Conservation (phyloP, 1,284 basidiomycete species). For the Chalciporus piperatoides region DNA sequence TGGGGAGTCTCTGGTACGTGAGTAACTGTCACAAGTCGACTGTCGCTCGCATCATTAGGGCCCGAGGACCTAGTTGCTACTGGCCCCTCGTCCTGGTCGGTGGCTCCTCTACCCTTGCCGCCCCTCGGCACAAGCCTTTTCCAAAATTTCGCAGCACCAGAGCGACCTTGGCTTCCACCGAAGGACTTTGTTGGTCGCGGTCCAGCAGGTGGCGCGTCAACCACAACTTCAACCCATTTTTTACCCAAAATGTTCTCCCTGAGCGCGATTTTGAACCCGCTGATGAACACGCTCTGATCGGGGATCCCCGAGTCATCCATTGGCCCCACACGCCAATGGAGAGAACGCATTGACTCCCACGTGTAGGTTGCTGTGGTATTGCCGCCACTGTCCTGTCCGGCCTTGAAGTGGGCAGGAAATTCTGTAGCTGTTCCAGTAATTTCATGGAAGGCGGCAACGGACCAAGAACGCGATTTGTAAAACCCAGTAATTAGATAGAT, state of each 20-base stretch:
- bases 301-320: not conserved
- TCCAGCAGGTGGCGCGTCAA: not conserved
- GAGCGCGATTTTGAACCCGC: constrained; percentile 17
- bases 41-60: not conserved
- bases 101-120: not conserved
- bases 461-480: constrained; percentile 16
- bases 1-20: constrained; percentile 3
- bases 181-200: not conserved
- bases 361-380: constrained; percentile 1
- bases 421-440: not conserved
- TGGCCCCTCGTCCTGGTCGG: not conserved
- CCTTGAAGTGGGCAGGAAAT: constrained; percentile 10
- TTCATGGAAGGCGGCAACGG: constrained; percentile 10
- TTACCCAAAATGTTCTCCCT: constrained; percentile 1
- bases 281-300: constrained; percentile 18
- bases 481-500: constrained; percentile 19
- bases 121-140: constrained; percentile 2
- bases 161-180: not conserved
- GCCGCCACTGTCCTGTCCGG: not conserved
- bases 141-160: not conserved
- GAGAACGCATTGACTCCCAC: constrained; percentile 10
- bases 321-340: constrained; percentile 15
- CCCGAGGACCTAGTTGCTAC: not conserved
- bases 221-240: constrained; percentile 5
- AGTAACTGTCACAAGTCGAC: not conserved